These are phyloP conservation scores for Ochetophila trinervis DNA, from an alignment of 306 rosid species.

Conservation along the genomic window DNA sequence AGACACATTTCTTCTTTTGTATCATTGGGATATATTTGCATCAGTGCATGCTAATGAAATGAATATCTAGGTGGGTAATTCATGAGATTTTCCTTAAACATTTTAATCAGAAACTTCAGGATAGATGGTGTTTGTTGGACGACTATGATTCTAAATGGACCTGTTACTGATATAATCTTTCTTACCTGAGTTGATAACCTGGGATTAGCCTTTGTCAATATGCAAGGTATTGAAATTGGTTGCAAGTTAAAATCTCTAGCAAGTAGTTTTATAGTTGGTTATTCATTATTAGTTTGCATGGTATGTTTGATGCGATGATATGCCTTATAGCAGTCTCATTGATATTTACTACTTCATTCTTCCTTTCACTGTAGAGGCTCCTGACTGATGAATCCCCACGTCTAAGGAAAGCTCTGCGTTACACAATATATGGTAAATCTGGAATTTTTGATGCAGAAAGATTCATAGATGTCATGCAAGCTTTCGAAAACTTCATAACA, in stretches of 20 bases:
- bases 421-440: slow-evolving; percentile 91
- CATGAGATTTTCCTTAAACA: not conserved
- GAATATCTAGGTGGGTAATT: not conserved
- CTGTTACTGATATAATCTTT: too few species aligned
- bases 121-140: not conserved
- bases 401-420: slow-evolving; percentile 80
- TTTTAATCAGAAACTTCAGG: not conserved
- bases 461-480: slow-evolving; percentile 99
- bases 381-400: slow-evolving; percentile 97
- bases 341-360: slow-evolving; percentile 14
- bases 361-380: slow-evolving; percentile 63
- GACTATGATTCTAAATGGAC: not conserved
- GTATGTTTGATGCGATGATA: not conserved
- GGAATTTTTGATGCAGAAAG: slow-evolving; percentile 96
- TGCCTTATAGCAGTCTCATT: not conserved
- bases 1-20: slow-evolving; percentile 7
- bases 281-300: not conserved
- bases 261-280: not conserved
- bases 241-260: not conserved
- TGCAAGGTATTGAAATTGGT: too few species aligned
- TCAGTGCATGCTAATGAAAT: slow-evolving; percentile 1
- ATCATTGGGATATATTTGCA: slow-evolving; percentile 4
- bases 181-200: too few species aligned
- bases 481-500: slow-evolving; percentile 89
- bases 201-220: too few species aligned